Conservation (phyloP, 768 basidiomycete species). For the Phlebiopsis flavidoalba region DNA sequence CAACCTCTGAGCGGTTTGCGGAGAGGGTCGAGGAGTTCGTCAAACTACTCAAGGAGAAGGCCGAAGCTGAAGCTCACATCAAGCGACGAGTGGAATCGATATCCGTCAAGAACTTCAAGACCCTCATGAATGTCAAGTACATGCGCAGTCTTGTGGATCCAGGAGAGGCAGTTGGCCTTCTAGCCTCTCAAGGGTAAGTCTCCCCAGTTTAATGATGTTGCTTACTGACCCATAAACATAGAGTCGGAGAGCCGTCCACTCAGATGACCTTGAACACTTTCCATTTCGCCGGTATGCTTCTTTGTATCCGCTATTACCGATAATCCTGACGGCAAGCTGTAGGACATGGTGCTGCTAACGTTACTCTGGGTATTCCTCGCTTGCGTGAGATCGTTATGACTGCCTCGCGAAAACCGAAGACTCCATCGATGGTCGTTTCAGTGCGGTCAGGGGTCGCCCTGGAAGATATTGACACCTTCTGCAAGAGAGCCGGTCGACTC, state of each 20-base stretch:
- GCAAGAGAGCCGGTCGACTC: constrained; percentile 83
- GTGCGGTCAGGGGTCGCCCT: constrained; percentile 48
- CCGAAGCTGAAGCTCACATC: constrained; percentile 34
- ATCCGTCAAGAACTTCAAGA: constrained; percentile 57
- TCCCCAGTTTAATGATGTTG: not conserved
- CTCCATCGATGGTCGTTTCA: constrained; percentile 92
- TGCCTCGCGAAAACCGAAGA: constrained; percentile 91
- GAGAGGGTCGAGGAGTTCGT: constrained; percentile 73
- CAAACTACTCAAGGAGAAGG: constrained; percentile 46
- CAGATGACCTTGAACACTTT: constrained; percentile 99
- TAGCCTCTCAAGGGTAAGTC: constrained; percentile 93
- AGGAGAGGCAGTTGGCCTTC: constrained; percentile 95
- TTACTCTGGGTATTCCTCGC: constrained; percentile 97
- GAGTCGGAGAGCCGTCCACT: constrained; percentile 97
- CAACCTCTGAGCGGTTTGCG: constrained; percentile 91
- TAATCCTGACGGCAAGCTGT: not conserved
- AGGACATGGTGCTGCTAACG: constrained; percentile 99
- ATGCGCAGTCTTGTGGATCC: constrained; percentile 92
- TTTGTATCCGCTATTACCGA: not conserved
- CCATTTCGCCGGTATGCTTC: constrained; percentile 86
- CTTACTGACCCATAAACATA: constrained; percentile 25
- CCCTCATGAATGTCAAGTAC: constrained; percentile 89
- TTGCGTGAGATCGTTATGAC: constrained; percentile 99
- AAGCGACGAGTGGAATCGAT: constrained; percentile 43
- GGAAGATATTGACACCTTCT: constrained; percentile 67